These are phyloP conservation scores for Trichoderma sp. DNA, from an alignment of 2,329 filamentous ascomycete species.

Conservation along the genomic window DNA sequence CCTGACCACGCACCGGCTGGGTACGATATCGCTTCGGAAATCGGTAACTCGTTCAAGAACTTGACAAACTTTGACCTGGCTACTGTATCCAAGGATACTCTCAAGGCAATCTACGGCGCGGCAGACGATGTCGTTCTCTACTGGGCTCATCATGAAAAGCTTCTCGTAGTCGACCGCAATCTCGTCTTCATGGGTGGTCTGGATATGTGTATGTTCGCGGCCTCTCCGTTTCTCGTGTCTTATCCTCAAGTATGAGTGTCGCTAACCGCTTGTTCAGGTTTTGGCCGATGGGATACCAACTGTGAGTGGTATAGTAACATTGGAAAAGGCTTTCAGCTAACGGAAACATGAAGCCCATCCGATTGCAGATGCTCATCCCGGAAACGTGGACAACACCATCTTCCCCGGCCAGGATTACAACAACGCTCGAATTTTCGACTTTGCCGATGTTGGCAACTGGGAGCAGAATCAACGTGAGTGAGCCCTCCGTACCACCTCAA, in stretches of 20 bases:
- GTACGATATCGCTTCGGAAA: constrained; percentile 66
- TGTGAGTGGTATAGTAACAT: constrained; percentile 45
- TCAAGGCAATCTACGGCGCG: constrained; percentile 81
- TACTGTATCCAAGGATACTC: constrained; percentile 69
- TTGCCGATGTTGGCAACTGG: constrained; percentile 75
- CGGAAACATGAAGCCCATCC: constrained; percentile 58
- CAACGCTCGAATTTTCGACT: constrained; percentile 82
- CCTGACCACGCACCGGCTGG: constrained; percentile 82
- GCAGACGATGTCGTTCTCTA: constrained; percentile 80
- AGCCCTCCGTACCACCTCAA: not conserved
- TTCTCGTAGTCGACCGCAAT: constrained; percentile 77
- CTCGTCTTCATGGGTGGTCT: constrained; percentile 89
- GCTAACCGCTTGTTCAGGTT: constrained; percentile 50
- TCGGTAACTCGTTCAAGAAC: constrained; percentile 62
- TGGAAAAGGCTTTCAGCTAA: constrained; percentile 18
- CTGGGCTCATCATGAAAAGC: constrained; percentile 93
- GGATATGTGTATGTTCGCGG: constrained; percentile 65
- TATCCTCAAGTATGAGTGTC: constrained; percentile 30
- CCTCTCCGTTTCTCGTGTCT: not conserved
- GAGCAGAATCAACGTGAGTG: constrained; percentile 73
- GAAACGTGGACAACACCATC: constrained; percentile 71
- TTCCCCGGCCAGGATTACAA: constrained; percentile 94
- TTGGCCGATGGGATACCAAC: constrained; percentile 86
- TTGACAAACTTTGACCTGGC: constrained; percentile 58
- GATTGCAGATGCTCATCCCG: constrained; percentile 81